Base-by-base conservation (phyloP, 2,329 filamentous ascomycete species). In the Fusarium sp. region DNA sequence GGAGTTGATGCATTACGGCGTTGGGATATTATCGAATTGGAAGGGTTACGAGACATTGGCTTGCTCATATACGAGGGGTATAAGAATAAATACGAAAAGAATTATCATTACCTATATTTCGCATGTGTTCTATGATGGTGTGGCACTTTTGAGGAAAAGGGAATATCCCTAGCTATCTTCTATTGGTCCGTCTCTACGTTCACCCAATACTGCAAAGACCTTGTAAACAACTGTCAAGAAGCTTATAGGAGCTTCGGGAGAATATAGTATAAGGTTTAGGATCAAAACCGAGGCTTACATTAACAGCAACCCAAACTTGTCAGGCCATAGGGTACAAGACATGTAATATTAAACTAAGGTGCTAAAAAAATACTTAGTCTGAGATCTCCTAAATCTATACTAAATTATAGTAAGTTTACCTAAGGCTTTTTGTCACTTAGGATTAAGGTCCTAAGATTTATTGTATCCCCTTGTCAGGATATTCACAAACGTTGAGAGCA, bases 1-100 rank as follows among this genome's bases (percentile, higher is more conserved):
- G 53, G 57, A 72, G 71, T 72, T 72, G 71, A 73, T 69, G 59
- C 56, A 72, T 72, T 72, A 71, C 63, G 71, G 68, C 71, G 71
- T 74, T 73, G 56, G 60, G 51, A 59, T 68, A 66, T 72, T 70
- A 35, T 51, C n/a, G 70, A 57, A 60, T 57, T 57, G 44, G 57
- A 60, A 54, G 50, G 31, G 39, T 33, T 44, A 48, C 42, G 38
- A 51, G 45, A 44, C 35, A 55, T 58, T 50, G 26, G 30, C n/a
- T 68, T 62, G 30, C 35, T 54, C 62, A 68, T 62, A 68, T 39
- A 66, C 41, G 31, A 65, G 18, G 44, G 12, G 14, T 4, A 58
- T 33, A 50, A 38, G 16, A 24, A 42, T 18, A 58, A 42, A 42
- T 58, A 41, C 42, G 42, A 58, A 48, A 45, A 51, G 38, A 35